These are phyloP conservation scores for Fraxinus sp. DNA, from an alignment of 305 asterid genomes.

Conservation along the genomic window DNA sequence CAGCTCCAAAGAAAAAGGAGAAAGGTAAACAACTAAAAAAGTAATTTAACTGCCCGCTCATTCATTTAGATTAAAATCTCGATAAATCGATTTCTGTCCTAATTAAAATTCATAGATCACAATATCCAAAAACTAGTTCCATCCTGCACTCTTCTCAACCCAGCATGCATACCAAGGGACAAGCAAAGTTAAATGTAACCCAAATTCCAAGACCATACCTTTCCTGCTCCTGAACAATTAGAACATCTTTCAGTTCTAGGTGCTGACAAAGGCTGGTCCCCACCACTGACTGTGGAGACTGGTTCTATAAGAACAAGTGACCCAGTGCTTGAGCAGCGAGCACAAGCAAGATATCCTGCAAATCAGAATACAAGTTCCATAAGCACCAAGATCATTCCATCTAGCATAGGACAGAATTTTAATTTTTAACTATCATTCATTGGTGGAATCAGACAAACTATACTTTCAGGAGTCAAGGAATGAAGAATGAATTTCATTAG, in stretches of 20 bases:
- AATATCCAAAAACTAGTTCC: not conserved
- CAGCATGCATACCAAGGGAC: not conserved
- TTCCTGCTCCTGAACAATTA: conserved; percentile 88
- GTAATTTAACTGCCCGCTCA: not conserved
- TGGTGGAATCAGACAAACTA: not conserved
- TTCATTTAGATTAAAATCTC: not conserved
- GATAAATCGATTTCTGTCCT: not conserved
- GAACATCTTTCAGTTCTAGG: conserved; percentile 88
- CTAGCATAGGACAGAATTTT: not conserved
- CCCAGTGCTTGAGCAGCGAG: conserved; percentile 86
- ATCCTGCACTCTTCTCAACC: not conserved
- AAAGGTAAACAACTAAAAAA: not conserved
- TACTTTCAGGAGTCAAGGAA: not conserved
- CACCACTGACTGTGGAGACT: conserved; percentile 50
- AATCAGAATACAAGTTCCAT: conserved; percentile 15
- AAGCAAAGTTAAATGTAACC: not conserved
- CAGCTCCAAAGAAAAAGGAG: not conserved
- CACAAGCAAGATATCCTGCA: conserved; percentile 96
- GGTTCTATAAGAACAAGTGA: conserved; percentile 79
- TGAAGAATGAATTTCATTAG: not conserved
- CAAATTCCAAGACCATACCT: conserved; percentile 42
- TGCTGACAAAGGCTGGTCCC: conserved; percentile 55
- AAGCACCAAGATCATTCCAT: conserved; percentile 3
- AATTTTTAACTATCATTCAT: not conserved
- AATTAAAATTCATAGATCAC: not conserved